Conservation (phyloP, 2,329 filamentous ascomycete species). For the Aureobasidium vineae region DNA sequence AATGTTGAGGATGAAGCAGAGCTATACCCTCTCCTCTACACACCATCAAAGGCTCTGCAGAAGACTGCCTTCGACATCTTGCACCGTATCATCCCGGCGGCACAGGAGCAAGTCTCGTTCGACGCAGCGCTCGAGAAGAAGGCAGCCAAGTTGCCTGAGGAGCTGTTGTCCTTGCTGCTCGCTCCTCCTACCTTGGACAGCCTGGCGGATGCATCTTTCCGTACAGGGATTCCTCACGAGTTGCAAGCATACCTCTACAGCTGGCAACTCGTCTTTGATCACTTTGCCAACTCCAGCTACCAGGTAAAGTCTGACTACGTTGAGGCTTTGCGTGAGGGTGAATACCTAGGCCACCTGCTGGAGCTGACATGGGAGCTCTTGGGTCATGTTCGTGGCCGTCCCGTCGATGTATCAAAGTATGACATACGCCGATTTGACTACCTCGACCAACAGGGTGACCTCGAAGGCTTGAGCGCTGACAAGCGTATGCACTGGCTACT, state of each 20-base stretch:
- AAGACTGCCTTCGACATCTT: conserved; percentile 77
- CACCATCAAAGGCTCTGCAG: conserved; percentile 72
- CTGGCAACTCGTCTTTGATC: conserved; percentile 88
- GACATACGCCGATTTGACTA: conserved; percentile 64
- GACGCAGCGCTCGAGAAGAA: conserved; percentile 71
- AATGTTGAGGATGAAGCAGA: conserved; percentile 63
- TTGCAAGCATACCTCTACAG: conserved; percentile 80
- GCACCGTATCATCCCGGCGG: conserved; percentile 71
- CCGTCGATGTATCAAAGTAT: conserved; percentile 68
- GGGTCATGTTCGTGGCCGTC: conserved; percentile 70
- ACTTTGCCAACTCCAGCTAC: conserved; percentile 62
- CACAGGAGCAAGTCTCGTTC: conserved; percentile 79
- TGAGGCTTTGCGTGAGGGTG: conserved; percentile 71
- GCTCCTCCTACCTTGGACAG: conserved; percentile 71
- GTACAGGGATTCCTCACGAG: conserved; percentile 62
- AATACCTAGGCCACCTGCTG: conserved; percentile 67
- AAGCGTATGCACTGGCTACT: conserved; percentile 79
- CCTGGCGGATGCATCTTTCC: conserved; percentile 63
- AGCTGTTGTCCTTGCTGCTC: conserved; percentile 78
- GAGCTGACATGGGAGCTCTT: conserved; percentile 82
- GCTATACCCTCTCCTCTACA: conserved; percentile 73
- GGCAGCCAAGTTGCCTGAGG: conserved; percentile 72
- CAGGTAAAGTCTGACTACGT: conserved; percentile 80
- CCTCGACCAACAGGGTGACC: conserved; percentile 12
- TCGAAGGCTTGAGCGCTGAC: conserved; percentile 58